Base-by-base conservation (phyloP, 768 basidiomycete species). In the Gyrodon lividus region DNA sequence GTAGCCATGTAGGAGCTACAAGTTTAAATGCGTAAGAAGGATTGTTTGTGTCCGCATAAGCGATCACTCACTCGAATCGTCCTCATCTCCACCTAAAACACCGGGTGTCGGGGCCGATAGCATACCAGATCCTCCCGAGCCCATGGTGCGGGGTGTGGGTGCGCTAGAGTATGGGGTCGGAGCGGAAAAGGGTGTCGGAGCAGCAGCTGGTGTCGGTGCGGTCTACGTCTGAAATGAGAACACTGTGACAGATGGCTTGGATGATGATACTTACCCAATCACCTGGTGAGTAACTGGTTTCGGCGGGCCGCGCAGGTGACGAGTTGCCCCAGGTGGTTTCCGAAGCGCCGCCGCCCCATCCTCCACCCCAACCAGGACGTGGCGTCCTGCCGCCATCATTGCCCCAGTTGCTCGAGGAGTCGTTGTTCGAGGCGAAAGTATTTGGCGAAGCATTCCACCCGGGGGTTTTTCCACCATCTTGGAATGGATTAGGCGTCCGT, bases 401-500 rank as follows among this genome's bases (percentile, higher is more conserved):
- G 20, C 43, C 61, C 48, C 69, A 68, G n/a, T 46, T 53, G 2
- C 60, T 53, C 13, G 59, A 59, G n/a, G n/a, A n/a, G 12, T 59
- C 59, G 62, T 60, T 57, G 20, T 44, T 44, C 39, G 49, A 57
- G 13, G 73, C 66, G 55, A 80, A 78, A 2, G 80, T 74, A 58
- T 82, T 80, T 5, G 84, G 83, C 13, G 77, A 70, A 4, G 72
- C 69, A 47, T 69, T 72, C 82, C 77, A 83, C 19, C 77, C 79
- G 0, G 81, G 80, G 24, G 79, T 81, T 55, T 64, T 64, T 54
- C 78, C 74, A 48, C 69, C 61, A 37, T 67, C 70, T 9, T 64
- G 69, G 51, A 80, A 76, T 0, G 82, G 80, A 56, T 83, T 83
- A 7, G 84, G 84, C 3, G 83, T 85, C 12, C 75, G 72, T 2